Conservation (phyloP, 2,329 filamentous ascomycete species). For the Alternaria gaisen region DNA sequence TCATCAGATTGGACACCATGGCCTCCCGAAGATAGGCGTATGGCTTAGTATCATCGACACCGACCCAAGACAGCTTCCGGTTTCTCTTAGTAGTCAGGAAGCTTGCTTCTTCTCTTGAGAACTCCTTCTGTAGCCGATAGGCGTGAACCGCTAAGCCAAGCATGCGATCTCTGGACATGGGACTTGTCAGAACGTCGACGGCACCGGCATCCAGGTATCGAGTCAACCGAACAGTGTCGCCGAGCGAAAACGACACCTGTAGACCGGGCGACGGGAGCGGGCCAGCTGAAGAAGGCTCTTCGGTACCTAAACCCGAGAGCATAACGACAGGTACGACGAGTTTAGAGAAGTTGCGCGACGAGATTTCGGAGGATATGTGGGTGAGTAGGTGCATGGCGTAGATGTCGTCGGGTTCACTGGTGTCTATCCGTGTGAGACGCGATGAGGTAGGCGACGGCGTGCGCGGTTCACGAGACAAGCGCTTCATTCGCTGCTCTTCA, state of each 20-base stretch:
- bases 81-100: conserved; percentile 76
- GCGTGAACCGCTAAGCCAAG: conserved; percentile 82
- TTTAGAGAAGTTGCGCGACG: conserved; percentile 51
- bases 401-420: conserved; percentile 51
- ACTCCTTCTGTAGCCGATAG: conserved; percentile 81
- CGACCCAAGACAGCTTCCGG: conserved; percentile 91
- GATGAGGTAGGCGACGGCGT: conserved; percentile 52
- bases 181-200: conserved; percentile 83
- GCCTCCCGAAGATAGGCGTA: conserved; percentile 90
- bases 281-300: conserved; percentile 35
- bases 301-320: conserved; percentile 49
- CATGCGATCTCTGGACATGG: conserved; percentile 76
- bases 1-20: conserved; percentile 93
- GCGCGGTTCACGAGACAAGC: conserved; percentile 53
- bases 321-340: conserved; percentile 54
- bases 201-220: conserved; percentile 87
- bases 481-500: conserved; percentile 52
- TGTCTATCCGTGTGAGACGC: conserved; percentile 42
- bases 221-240: conserved; percentile 66
- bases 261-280: conserved; percentile 45
- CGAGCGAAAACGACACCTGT: conserved; percentile 49
- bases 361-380: conserved; percentile 54
- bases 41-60: conserved; percentile 82
- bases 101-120: conserved; percentile 74
- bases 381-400: conserved; percentile 55